A percentile compares a stretch with the other conserved stretches of the same genome.
These are phyloP conservation scores for Cucurbitaria berberidis DNA, from an alignment of 2,329 filamentous ascomycete species.

Conservation along the genomic window DNA sequence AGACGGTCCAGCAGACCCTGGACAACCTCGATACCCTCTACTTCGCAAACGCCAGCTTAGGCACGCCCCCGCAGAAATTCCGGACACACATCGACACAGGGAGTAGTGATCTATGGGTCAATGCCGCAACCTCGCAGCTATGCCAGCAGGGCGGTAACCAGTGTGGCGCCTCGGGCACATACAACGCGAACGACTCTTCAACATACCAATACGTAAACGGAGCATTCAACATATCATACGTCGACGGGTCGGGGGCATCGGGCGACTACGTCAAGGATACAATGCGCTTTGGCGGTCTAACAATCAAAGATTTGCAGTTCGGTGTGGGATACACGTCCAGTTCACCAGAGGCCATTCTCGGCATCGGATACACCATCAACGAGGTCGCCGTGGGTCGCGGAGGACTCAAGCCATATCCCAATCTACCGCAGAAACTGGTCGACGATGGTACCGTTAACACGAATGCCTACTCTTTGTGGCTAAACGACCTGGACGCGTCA, in stretches of 20 bases:
- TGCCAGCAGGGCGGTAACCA: conserved; percentile 60
- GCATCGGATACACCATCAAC: conserved; percentile 81
- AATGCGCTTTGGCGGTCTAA: conserved; percentile 64
- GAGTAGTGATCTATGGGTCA: conserved; percentile 70
- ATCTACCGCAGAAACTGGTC: conserved; percentile 70
- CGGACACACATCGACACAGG: conserved; percentile 67
- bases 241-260: conserved; percentile 76
- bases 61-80: conserved; percentile 62
- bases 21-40: conserved; percentile 67
- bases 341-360: conserved; percentile 74
- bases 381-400: conserved; percentile 73
- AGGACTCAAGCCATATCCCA: conserved; percentile 58
- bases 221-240: conserved; percentile 86
- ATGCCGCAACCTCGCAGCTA: conserved; percentile 65
- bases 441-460: conserved; percentile 66
- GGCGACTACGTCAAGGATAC: conserved; percentile 84
- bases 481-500: conserved; percentile 64
- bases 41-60: conserved; percentile 63
- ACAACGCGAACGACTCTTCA: conserved; percentile 72
- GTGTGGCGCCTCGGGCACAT: conserved; percentile 70
- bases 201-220: conserved; percentile 76
- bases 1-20: conserved; percentile 56
- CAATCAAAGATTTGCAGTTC: conserved; percentile 68
- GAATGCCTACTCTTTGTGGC: conserved; percentile 73
- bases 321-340: conserved; percentile 71